phyloP scores from a whole-genome alignment of 192 early-diverging fungal genomes.

The Coemansia sp. region DNA sequence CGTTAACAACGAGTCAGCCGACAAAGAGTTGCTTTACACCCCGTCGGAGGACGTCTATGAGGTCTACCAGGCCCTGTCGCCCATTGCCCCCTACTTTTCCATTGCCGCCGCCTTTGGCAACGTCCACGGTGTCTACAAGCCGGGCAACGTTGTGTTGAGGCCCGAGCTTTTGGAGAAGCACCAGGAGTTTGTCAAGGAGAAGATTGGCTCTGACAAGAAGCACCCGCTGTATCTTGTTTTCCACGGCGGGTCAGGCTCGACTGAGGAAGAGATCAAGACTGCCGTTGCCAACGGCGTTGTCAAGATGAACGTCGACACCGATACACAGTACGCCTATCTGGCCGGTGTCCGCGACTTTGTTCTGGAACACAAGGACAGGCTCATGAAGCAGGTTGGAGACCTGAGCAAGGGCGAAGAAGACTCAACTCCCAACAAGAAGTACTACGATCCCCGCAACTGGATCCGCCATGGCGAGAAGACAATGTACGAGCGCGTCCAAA shows the following conservation, averaged over 20 bases:
- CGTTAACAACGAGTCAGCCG: slow-evolving; percentile 92
- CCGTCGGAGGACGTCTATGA: slow-evolving; percentile 96
- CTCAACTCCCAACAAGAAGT: slow-evolving; percentile 91
- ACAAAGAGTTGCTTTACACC: slow-evolving; percentile 89
- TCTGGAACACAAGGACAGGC: slow-evolving; percentile 83
- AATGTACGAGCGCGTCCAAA: slow-evolving; percentile 79
- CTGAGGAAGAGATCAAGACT: slow-evolving; percentile 75
- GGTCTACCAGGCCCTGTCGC: slow-evolving; percentile 85
- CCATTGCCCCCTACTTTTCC: slow-evolving; percentile 87
- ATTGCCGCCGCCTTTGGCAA: slow-evolving; percentile 96
- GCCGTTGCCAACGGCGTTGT: slow-evolving; percentile 84
- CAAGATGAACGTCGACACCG: slow-evolving; percentile 99
- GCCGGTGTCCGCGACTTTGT: slow-evolving; percentile 84
- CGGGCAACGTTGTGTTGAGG: slow-evolving; percentile 92
- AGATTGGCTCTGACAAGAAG: slow-evolving; percentile 55
- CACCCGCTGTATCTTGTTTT: slow-evolving; percentile 94
- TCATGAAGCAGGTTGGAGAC: slow-evolving; percentile 93
- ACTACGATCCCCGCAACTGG: slow-evolving; percentile 94
- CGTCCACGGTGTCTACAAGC: slow-evolving; percentile 95
- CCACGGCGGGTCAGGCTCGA: slow-evolving; percentile 95
- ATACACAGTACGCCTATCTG: slow-evolving; percentile 98
- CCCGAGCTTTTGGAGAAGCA: slow-evolving; percentile 92
- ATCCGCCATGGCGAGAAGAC: slow-evolving; percentile 88
- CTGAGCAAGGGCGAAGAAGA: slow-evolving; percentile 88
- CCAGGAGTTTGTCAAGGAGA: slow-evolving; percentile 77